These are phyloP conservation scores for Plectosphaerella sp. DNA, from an alignment of 2,329 filamentous ascomycete species.

Conservation along the genomic window DNA sequence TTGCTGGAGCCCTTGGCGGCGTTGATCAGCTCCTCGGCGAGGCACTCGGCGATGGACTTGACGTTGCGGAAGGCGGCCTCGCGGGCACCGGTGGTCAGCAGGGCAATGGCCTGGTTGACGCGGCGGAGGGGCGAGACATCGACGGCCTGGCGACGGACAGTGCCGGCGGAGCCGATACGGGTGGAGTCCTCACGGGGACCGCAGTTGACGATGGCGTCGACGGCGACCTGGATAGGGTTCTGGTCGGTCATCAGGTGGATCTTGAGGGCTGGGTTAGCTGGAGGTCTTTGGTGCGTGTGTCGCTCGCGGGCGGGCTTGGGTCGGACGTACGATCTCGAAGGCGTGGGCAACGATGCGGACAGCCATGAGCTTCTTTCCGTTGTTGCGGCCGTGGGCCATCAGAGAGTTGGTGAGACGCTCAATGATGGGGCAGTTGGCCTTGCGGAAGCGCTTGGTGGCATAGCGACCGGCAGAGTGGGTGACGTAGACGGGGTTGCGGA, in stretches of 20 bases:
- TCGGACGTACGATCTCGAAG: slow-evolving; percentile 91
- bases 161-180: slow-evolving; percentile 98
- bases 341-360: slow-evolving; percentile 98
- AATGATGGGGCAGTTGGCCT: slow-evolving; percentile 99
- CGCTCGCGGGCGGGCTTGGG: slow-evolving; percentile 2
- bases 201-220: slow-evolving; percentile 99
- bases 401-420: slow-evolving; percentile 99
- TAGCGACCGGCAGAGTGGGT: slow-evolving; percentile 98
- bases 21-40: slow-evolving; percentile 99
- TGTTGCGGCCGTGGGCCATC: slow-evolving; percentile 99
- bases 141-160: slow-evolving; percentile 99
- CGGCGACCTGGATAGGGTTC: slow-evolving; percentile 99
- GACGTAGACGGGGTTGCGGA: slow-evolving; percentile 98
- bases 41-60: slow-evolving; percentile 99
- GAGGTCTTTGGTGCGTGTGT: slow-evolving; percentile 11
- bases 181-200: slow-evolving; percentile 99
- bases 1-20: slow-evolving; percentile 99
- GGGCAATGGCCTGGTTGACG: slow-evolving; percentile 99
- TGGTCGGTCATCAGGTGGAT: slow-evolving; percentile 99
- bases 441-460: slow-evolving; percentile 99
- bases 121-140: slow-evolving; percentile 99
- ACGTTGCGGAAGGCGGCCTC: slow-evolving; percentile 99
- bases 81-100: slow-evolving; percentile 97
- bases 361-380: slow-evolving; percentile 99
- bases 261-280: slow-evolving; percentile 41